Percentiles rank a stretch among this genome's conserved stretches.
Conservation (phyloP, 2,329 filamentous ascomycete species). For the Epichloe coenophiala region DNA sequence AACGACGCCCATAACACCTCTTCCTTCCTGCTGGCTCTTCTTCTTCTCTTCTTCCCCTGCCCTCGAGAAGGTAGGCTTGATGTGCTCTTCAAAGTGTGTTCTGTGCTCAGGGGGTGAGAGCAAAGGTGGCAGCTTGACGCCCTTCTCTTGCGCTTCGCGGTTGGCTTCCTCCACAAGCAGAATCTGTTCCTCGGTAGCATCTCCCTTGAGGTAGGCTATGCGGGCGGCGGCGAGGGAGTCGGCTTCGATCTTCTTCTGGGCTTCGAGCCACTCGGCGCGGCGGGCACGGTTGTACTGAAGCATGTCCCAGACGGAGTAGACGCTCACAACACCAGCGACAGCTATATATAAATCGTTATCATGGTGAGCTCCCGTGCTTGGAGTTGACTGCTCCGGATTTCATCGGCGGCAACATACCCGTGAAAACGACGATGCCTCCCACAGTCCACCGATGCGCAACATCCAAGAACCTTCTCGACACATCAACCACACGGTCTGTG, state of each 20-base stretch:
- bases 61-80: constrained; percentile 18
- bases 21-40: constrained; percentile 15
- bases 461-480: constrained; percentile 37
- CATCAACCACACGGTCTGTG: constrained; percentile 35
- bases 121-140: constrained; percentile 36
- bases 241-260: constrained; percentile 38
- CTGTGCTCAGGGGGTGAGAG: constrained; percentile 29
- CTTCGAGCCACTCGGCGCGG: constrained; percentile 42
- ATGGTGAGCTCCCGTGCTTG: too few species aligned
- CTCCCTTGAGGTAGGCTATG: constrained; percentile 45
- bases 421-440: constrained; percentile 40
- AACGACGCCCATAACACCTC: constrained; percentile 23
- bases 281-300: constrained; percentile 46
- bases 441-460: constrained; percentile 43
- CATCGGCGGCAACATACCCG: constrained; percentile 28
- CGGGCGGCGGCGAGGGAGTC: constrained; percentile 45
- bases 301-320: constrained; percentile 50
- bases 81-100: constrained; percentile 22
- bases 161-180: constrained; percentile 44
- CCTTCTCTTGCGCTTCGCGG: constrained; percentile 29
- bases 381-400: neutral
- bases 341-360: constrained; percentile 18
- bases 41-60: constrained; percentile 7
- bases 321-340: constrained; percentile 40
- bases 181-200: constrained; percentile 42